A percentile compares a stretch with the other conserved stretches of the same genome.
phyloP scores from a whole-genome alignment of 805 yeast species.

The Yarrowia divulgata region DNA sequence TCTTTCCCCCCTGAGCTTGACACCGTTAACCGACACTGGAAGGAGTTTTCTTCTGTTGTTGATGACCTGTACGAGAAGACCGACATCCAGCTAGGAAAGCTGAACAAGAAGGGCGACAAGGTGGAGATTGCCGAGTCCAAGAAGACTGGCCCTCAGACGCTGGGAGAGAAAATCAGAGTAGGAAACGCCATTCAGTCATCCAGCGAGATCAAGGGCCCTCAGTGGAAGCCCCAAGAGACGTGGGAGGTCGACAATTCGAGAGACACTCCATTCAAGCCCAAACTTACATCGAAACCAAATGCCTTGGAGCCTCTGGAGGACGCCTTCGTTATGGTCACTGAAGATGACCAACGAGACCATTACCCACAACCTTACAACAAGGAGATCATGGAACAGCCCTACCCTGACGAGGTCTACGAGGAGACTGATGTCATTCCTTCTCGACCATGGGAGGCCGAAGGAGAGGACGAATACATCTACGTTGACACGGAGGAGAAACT shows the following conservation, averaged over 20 bases:
- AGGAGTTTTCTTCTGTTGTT: slow-evolving; percentile 62
- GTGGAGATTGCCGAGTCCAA: slow-evolving; percentile 40
- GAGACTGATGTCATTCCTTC: slow-evolving; percentile 59
- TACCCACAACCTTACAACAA: slow-evolving; percentile 80
- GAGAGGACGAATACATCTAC: slow-evolving; percentile 63
- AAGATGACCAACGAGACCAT: slow-evolving; percentile 50
- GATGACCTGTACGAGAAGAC: slow-evolving; percentile 79
- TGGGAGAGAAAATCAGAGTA: slow-evolving; percentile 33
- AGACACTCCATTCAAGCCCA: slow-evolving; percentile 76
- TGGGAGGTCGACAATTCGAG: slow-evolving; percentile 71
- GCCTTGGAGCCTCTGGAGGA: slow-evolving; percentile 65
- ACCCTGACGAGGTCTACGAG: slow-evolving; percentile 65
- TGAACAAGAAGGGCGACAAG: slow-evolving; percentile 45
- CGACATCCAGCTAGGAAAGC: slow-evolving; percentile 69
- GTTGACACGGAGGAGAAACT: slow-evolving; percentile 67
- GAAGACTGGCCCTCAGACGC: slow-evolving; percentile 6
- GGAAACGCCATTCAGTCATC: slow-evolving; percentile 32
- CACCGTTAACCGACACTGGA: slow-evolving; percentile 59
- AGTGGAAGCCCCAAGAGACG: slow-evolving; percentile 54
- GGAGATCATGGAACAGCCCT: slow-evolving; percentile 75
- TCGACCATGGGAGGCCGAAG: slow-evolving; percentile 67
- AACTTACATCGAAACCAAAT: slow-evolving; percentile 74
- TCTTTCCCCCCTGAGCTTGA: slow-evolving; percentile 55
- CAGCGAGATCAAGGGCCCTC: slow-evolving; percentile 37
- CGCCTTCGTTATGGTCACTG: slow-evolving; percentile 52